A percentile compares a stretch with the other conserved stretches of the same genome.
Evolutionary conservation across 2,329 filamentous ascomycete genomes (phyloP).

Genomic region (Trichoderma arundinaceum): DNA sequence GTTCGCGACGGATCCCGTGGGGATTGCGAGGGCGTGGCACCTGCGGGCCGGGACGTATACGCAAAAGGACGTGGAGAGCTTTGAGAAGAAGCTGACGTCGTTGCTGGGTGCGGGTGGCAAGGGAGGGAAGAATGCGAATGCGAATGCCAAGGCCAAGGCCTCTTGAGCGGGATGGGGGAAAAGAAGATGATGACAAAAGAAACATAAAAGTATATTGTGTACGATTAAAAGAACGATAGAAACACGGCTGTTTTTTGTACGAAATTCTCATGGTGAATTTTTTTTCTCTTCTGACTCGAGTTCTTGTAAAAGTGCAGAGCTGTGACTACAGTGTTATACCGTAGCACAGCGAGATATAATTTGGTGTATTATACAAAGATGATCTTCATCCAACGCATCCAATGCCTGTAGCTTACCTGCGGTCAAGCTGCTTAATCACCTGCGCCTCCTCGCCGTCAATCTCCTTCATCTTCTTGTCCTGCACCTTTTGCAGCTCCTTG

Average conservation of each 20-base stretch:
- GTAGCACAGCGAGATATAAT: conserved; percentile 32
- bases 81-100: conserved; percentile 49
- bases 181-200: conserved; percentile 18
- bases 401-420: conserved; percentile 27
- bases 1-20: conserved; percentile 44
- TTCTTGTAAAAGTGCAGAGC: no score
- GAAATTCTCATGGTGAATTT: conserved; percentile 36
- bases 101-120: conserved; percentile 36
- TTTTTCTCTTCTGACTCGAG: conserved; percentile 12
- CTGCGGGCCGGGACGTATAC: conserved; percentile 48
- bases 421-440: conserved; percentile 50
- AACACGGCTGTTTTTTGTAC: background rate
- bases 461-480: conserved; percentile 59
- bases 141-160: conserved; percentile 38
- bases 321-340: no score
- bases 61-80: conserved; percentile 43
- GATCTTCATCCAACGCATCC: background rate
- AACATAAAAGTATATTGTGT: conserved; percentile 1
- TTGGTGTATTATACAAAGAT: conserved; percentile 8
- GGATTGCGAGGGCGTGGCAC: conserved; percentile 46
- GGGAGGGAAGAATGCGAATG: conserved; percentile 35
- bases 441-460: conserved; percentile 58
- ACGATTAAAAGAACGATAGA: conserved; percentile 17
- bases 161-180: conserved; percentile 10
- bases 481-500: conserved; percentile 54